A percentile compares a stretch with the other conserved stretches of the same genome.
These are phyloP conservation scores for Colletotrichum lini DNA, from an alignment of 2,329 filamentous ascomycete genomes.

Conservation along the genomic window DNA sequence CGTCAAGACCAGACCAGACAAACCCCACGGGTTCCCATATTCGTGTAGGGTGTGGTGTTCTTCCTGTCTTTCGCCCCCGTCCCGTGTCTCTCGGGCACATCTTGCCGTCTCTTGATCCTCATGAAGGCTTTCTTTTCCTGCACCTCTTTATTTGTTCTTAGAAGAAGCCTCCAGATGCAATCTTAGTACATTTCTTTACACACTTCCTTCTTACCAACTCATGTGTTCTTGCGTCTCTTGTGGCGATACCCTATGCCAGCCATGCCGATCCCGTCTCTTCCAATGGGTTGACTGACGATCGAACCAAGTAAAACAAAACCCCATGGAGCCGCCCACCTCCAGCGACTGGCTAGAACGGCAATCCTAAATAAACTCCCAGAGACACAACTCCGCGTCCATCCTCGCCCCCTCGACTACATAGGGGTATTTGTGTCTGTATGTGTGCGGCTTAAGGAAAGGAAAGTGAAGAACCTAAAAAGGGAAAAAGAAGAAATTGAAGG, in stretches of 20 bases:
- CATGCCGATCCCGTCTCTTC: neutral
- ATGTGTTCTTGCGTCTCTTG: neutral
- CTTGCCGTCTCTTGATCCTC: neutral
- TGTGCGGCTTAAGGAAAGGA: neutral
- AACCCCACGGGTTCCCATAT: constrained; percentile 13
- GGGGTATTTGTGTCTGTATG: neutral
- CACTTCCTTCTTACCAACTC: too few relatives aligned
- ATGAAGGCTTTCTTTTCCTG: neutral
- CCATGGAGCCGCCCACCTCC: neutral
- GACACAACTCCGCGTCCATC: neutral
- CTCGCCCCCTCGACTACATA: too few relatives aligned
- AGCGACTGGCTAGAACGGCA: neutral
- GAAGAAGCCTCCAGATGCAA: too few relatives aligned
- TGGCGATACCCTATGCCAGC: neutral
- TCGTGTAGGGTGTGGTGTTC: constrained; percentile 16
- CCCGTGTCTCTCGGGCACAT: constrained; percentile 6
- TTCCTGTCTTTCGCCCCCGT: neutral
- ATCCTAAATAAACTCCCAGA: neutral
- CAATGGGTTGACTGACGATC: too few relatives aligned
- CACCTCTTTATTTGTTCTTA: too few relatives aligned
- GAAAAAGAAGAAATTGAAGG: neutral
- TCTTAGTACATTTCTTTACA: too few relatives aligned
- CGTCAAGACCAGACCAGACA: neutral
- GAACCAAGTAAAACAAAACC: too few relatives aligned
- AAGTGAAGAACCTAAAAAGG: neutral